Conservation (phyloP, 768 basidiomycete species). For the Pulveroboletus frians region DNA sequence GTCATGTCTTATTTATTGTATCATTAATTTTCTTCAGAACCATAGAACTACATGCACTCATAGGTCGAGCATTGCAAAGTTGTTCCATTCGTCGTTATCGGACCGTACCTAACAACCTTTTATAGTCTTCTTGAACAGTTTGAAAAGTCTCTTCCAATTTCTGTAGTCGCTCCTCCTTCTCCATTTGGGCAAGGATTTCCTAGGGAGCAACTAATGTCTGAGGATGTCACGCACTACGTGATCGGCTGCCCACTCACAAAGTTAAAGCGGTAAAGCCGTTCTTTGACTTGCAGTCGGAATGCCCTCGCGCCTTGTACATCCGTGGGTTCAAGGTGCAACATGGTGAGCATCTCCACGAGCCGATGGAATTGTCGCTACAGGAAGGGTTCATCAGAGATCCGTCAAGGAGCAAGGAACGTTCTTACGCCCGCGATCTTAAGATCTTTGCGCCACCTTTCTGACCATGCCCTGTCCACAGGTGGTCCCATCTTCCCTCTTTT, state of each 20-base stretch:
- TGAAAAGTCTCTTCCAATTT: conserved; percentile 94
- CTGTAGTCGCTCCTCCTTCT: conserved; percentile 78
- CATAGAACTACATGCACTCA: neutral
- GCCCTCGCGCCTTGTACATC: conserved; percentile 54
- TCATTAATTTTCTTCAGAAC: conserved; percentile 9
- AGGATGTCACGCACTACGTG: neutral
- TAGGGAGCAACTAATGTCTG: conserved; percentile 26
- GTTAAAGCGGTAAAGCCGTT: conserved; percentile 91
- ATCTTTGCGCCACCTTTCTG: conserved; percentile 73
- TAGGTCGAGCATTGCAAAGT: conserved; percentile 10
- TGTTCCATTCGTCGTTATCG: neutral
- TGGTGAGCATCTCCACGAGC: conserved; percentile 85
- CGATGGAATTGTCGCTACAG: conserved; percentile 88
- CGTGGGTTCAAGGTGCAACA: conserved; percentile 59
- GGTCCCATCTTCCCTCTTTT: conserved; percentile 63
- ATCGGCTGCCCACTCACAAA: conserved; percentile 52
- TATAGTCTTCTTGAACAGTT: conserved; percentile 79
- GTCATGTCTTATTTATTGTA: conserved; percentile 24
- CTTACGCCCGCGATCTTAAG: conserved; percentile 86
- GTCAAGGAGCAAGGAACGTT: neutral
- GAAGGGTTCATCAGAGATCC: neutral
- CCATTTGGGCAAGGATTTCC: conserved; percentile 86
- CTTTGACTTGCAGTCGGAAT: conserved; percentile 90
- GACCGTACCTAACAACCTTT: conserved; percentile 63
- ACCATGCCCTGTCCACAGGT: conserved; percentile 71